Evolutionary conservation across 1,139 yeast species (phyloP).

Genomic region (Eremothecium gossypii): DNA sequence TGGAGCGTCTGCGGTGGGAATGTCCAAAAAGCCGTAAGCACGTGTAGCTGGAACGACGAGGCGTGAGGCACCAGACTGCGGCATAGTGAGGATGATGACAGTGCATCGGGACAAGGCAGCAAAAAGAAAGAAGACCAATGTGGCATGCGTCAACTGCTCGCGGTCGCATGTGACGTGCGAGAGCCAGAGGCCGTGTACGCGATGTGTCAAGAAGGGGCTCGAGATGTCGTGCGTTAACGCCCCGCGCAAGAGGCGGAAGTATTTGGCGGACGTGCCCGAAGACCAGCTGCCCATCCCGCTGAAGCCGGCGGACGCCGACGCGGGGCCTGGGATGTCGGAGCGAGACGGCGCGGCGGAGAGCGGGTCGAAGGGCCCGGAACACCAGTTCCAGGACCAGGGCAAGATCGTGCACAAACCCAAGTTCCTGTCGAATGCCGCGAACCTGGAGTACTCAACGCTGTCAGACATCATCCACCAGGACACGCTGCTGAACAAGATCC

Average conservation of each 20-base stretch:
- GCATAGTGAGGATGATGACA: neutral
- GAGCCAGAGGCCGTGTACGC: slow-evolving; percentile 65
- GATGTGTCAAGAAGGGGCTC: slow-evolving; percentile 67
- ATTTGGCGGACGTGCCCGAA: slow-evolving; percentile 50
- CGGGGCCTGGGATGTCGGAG: neutral
- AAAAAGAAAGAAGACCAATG: slow-evolving; percentile 48
- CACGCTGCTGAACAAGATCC: slow-evolving; percentile 18
- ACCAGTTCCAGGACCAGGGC: slow-evolving; percentile 15
- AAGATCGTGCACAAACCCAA: slow-evolving; percentile 24
- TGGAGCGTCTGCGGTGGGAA: too few relatives aligned
- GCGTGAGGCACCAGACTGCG: too few relatives aligned
- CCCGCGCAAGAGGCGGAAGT: slow-evolving; percentile 78
- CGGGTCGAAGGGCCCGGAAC: slow-evolving; percentile 2
- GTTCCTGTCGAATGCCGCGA: slow-evolving; percentile 67
- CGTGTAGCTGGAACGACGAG: too few relatives aligned
- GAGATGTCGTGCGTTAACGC: slow-evolving; percentile 79
- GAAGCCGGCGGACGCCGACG: slow-evolving; percentile 4
- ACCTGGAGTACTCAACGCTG: slow-evolving; percentile 66
- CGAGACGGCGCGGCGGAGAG: neutral
- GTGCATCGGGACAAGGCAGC: neutral
- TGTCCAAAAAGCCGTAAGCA: too few relatives aligned
- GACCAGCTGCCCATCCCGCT: slow-evolving; percentile 13
- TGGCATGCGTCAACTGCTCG: slow-evolving; percentile 85
- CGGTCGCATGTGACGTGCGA: slow-evolving; percentile 86
- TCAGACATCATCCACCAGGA: slow-evolving; percentile 64